A percentile compares a stretch with the other conserved stretches of the same genome.
Conservation (phyloP, 2,329 filamentous ascomycete genomes). For the Neonectria sp. region DNA sequence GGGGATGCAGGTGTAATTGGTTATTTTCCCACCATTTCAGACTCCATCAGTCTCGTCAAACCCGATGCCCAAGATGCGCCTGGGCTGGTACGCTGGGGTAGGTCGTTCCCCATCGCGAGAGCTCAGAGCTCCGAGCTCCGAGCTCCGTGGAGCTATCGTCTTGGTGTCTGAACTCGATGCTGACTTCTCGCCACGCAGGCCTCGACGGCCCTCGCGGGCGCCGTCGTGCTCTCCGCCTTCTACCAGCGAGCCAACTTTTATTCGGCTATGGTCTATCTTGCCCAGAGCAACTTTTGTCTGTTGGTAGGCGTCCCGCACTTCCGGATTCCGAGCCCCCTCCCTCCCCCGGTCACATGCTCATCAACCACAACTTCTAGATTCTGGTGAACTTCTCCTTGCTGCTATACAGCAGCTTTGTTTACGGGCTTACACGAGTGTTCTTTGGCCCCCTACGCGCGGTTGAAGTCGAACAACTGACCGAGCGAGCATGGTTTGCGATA, state of each 20-base stretch:
- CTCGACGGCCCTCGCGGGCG: conserved; percentile 86
- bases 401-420: conserved; percentile 84
- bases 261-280: conserved; percentile 95
- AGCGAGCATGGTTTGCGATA: conserved; percentile 98
- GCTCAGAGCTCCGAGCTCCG: conserved; percentile 36
- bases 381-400: conserved; percentile 92
- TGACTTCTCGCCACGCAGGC: conserved; percentile 63
- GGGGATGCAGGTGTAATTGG: conserved; percentile 42
- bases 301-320: conserved; percentile 72
- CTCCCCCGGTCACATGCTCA: conserved; percentile 25
- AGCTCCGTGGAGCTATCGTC: conserved; percentile 45
- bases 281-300: conserved; percentile 95
- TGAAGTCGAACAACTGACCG: conserved; percentile 97
- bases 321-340: conserved; percentile 8
- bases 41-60: conserved; percentile 31
- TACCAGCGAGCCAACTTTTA: conserved; percentile 98
- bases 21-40: conserved; percentile 25
- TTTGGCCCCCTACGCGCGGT: conserved; percentile 92
- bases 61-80: conserved; percentile 66
- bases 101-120: conserved; percentile 47
- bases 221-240: conserved; percentile 90
- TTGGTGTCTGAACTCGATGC: conserved; percentile 34
- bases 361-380: conserved; percentile 68
- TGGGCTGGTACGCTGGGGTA: conserved; percentile 74
- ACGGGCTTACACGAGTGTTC: conserved; percentile 89